Evolutionary conservation across 768 basidiomycete species (phyloP).

Genomic region (Trichaptum fuscoviolaceum): DNA sequence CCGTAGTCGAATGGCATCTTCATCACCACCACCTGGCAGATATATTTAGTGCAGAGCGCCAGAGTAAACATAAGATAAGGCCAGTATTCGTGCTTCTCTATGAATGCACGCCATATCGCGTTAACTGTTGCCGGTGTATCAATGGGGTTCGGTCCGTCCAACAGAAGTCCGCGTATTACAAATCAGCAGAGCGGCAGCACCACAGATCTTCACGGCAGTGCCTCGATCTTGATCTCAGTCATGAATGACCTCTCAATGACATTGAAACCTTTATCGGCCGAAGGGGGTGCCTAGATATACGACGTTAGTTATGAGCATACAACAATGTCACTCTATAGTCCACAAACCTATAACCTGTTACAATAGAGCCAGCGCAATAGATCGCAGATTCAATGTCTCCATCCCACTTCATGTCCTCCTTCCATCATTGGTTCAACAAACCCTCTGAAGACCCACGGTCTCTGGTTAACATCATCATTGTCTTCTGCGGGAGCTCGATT

Average conservation of each 20-base stretch:
- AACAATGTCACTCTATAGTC: background rate
- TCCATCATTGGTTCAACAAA: constrained; percentile 68
- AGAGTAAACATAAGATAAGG: background rate
- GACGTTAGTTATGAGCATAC: background rate
- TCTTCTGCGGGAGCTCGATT: constrained; percentile 25
- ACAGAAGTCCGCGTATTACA: background rate
- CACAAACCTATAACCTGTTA: background rate
- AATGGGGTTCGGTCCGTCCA: background rate
- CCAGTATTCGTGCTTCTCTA: background rate
- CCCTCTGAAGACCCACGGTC: constrained; percentile 54
- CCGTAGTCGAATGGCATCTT: background rate
- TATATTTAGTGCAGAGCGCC: background rate
- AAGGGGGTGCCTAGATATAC: background rate
- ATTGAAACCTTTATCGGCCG: background rate
- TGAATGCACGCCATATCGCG: background rate
- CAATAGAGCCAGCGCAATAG: background rate
- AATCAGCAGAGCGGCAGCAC: background rate
- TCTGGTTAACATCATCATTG: constrained; percentile 10
- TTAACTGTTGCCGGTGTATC: background rate
- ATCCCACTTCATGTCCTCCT: constrained; percentile 57
- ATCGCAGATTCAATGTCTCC: constrained; percentile 39
- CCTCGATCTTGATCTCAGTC: too few relatives aligned
- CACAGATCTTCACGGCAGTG: too few relatives aligned
- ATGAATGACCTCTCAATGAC: too few relatives aligned
- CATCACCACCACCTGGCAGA: background rate